Conservation (phyloP, 2,329 filamentous ascomycete species). For the Calonectria pseudoturangicola region DNA sequence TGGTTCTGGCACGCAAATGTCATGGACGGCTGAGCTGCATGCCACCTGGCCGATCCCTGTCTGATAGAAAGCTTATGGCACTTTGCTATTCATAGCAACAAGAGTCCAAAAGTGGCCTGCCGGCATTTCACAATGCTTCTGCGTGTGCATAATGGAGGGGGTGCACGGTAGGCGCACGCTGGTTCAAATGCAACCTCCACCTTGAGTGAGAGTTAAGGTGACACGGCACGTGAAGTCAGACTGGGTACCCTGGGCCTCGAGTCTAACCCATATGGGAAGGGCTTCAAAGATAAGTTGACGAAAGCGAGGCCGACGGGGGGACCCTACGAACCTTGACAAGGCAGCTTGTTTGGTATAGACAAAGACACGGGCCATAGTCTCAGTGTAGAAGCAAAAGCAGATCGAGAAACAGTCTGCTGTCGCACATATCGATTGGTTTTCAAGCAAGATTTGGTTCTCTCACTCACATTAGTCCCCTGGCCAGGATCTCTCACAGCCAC, state of each 20-base stretch:
- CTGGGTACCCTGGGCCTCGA: not conserved
- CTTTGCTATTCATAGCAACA: slow-evolving; percentile 39
- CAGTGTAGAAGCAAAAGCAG: slow-evolving; percentile 2
- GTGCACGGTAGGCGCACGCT: slow-evolving; percentile 9
- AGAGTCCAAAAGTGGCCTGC: not conserved
- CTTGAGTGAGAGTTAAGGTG: not conserved
- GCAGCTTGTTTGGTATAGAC: slow-evolving; percentile 7
- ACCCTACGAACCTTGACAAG: slow-evolving; percentile 15
- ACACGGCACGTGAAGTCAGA: not conserved
- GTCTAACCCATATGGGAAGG: slow-evolving; percentile 5
- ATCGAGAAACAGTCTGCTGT: not conserved
- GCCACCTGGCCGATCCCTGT: slow-evolving; percentile 33
- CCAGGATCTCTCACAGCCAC: slow-evolving; percentile 33
- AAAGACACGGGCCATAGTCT: not conserved
- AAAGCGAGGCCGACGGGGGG: slow-evolving; percentile 15
- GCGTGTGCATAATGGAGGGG: slow-evolving; percentile 10
- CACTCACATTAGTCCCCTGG: not conserved
- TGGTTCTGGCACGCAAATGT: slow-evolving; percentile 2
- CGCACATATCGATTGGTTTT: slow-evolving; percentile 30
- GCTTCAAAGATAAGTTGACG: slow-evolving; percentile 7
- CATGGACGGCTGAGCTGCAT: slow-evolving; percentile 25
- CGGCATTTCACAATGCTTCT: not conserved
- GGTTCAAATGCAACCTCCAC: slow-evolving; percentile 23
- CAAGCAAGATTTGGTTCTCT: not conserved
- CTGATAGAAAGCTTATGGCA: slow-evolving; percentile 40